Evolutionary conservation across 805 yeast species (phyloP).

Genomic region (Pichia membranifaciens): DNA sequence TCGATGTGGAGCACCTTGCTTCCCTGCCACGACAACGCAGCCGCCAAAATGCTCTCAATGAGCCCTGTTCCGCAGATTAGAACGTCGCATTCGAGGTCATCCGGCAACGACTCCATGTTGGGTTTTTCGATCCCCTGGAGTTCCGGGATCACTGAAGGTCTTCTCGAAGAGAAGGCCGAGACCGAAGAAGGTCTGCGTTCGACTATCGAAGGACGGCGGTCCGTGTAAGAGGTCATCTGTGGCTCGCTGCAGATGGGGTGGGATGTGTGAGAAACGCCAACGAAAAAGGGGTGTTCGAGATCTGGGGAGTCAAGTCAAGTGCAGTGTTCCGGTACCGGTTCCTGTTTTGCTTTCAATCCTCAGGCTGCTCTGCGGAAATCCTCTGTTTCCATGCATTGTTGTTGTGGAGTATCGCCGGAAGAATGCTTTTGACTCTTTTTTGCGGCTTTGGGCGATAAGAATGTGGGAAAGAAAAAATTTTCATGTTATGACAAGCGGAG

Average conservation of each 20-base stretch:
- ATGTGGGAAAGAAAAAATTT: conserved; percentile 1
- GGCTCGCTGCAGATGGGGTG: not conserved
- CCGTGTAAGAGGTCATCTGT: conserved; percentile 46
- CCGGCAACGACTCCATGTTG: conserved; percentile 52
- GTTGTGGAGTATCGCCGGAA: no score
- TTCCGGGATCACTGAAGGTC: conserved; percentile 51
- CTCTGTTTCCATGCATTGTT: no score
- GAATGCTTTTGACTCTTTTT: not conserved
- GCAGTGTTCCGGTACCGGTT: no score
- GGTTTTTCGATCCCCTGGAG: conserved; percentile 78
- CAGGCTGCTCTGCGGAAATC: no score
- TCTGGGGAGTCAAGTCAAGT: no score
- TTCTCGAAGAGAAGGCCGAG: conserved; percentile 24
- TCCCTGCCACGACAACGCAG: conserved; percentile 98
- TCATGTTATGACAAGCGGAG: not conserved
- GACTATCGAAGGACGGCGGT: conserved; percentile 53
- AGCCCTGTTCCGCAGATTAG: conserved; percentile 90
- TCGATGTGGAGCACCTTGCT: conserved; percentile 89
- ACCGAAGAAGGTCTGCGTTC: conserved; percentile 31
- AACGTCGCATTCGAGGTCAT: conserved; percentile 63
- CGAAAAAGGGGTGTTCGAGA: no score
- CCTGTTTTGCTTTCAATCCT: no score
- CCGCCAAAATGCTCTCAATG: conserved; percentile 81
- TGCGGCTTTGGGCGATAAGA: not conserved
- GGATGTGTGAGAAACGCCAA: not conserved